A percentile compares a stretch with the other conserved stretches of the same genome.
These are phyloP conservation scores for Bolboschoenus planiculmis DNA, from an alignment of 176 grass and related monocot species.

Conservation along the genomic window DNA sequence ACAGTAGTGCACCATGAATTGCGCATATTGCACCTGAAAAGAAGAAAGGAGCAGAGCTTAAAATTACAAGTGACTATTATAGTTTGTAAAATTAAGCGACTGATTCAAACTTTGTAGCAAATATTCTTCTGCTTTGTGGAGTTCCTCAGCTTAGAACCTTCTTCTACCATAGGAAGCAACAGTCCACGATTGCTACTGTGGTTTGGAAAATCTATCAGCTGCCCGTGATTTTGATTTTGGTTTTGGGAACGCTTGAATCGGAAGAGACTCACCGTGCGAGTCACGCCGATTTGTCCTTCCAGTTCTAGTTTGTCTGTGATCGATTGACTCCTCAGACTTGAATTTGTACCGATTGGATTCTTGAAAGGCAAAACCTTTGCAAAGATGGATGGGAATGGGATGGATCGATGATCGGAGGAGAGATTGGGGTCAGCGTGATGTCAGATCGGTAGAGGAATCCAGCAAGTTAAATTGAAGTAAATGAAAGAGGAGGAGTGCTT, in stretches of 20 bases:
- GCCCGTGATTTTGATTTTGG: not conserved
- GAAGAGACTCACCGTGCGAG: not conserved
- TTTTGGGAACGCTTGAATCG: not conserved
- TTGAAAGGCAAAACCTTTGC: not conserved
- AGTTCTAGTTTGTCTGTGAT: not conserved
- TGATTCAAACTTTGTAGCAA: not conserved
- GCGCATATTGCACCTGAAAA: conserved; percentile 15
- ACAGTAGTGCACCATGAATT: conserved; percentile 12
- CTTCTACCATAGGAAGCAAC: not conserved
- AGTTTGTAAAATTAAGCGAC: not conserved
- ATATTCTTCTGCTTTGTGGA: not conserved
- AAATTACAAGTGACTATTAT: not conserved
- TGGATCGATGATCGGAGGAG: not conserved
- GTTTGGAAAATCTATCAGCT: not conserved
- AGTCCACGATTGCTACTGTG: not conserved
- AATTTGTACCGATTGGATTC: not conserved
- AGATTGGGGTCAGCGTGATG: not conserved
- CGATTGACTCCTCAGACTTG: not conserved
- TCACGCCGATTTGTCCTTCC: not conserved
- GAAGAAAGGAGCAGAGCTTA: conserved; percentile 12
- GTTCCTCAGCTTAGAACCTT: not conserved
- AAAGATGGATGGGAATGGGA: not conserved
- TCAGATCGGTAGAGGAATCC: not conserved
- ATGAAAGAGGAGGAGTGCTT: not conserved
- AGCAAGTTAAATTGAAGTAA: not conserved